Evolutionary conservation across 2,329 filamentous ascomycete species (phyloP).

Genomic region (Acrodontium crateriforme): DNA sequence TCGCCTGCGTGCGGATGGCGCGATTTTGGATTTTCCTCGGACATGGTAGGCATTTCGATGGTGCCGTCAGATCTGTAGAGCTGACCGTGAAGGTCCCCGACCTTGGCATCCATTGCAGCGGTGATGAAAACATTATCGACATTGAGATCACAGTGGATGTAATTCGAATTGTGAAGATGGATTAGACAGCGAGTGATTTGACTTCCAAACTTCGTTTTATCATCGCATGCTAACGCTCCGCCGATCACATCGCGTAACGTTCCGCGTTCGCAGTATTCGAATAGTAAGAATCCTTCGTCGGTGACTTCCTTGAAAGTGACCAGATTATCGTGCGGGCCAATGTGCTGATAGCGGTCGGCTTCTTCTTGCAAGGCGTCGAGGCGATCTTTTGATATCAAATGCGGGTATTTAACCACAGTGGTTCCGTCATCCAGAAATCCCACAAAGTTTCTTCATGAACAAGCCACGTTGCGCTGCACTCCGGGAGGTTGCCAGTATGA

Average conservation of each 20-base stretch:
- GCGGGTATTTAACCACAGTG: conserved; percentile 2
- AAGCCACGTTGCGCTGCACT: conserved; percentile 1
- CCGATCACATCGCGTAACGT: not conserved
- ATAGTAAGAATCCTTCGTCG: not conserved
- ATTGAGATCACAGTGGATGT: conserved; percentile 2
- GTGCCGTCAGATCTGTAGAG: conserved; percentile 1
- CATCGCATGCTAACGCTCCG: too few species aligned
- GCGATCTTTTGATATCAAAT: not conserved
- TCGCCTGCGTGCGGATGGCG: conserved; percentile 2
- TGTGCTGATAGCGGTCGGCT: conserved; percentile 1
- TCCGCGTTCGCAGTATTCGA: conserved; percentile 1
- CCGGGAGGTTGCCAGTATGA: too few species aligned
- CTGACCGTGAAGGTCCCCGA: conserved; percentile 2
- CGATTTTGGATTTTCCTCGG: conserved; percentile 3
- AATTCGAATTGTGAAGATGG: conserved; percentile 1
- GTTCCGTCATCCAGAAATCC: conserved; percentile 1
- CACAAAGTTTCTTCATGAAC: conserved; percentile 1
- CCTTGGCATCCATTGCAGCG: not conserved
- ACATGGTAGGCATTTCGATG: conserved; percentile 3
- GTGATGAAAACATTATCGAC: conserved; percentile 1
- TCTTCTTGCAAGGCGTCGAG: not conserved
- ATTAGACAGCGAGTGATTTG: not conserved
- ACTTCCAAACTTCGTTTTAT: not conserved
- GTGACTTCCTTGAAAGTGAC: too few species aligned
- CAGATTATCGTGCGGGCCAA: conserved; percentile 1